Evolutionary conservation across 1,139 yeast genomes (phyloP).

Genomic region (Saccharomyces hybrid): DNA sequence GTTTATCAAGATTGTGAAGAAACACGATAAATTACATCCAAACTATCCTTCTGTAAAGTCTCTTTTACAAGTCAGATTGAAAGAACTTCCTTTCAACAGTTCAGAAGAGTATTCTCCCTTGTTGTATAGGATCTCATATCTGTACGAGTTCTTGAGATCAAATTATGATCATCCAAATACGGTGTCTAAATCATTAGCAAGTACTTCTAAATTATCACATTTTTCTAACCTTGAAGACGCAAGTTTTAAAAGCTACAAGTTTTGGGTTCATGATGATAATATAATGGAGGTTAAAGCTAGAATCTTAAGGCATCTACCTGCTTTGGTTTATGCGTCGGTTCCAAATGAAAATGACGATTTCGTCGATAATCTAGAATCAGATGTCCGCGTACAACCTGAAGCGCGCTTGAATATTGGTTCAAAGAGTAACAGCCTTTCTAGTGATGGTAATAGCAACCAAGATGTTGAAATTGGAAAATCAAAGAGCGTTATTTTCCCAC

Average conservation of each 20-base stretch:
- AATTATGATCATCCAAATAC: conserved; percentile 18
- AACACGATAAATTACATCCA: conserved; percentile 87
- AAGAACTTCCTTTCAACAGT: conserved; percentile 85
- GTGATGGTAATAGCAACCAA: conserved; percentile 33
- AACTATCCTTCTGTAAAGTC: conserved; percentile 77
- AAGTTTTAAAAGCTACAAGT: conserved; percentile 68
- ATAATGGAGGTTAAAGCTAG: conserved; percentile 95
- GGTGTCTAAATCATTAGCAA: conserved; percentile 26
- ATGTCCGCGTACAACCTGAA: conserved; percentile 23
- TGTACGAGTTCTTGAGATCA: conserved; percentile 67
- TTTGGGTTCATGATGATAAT: conserved; percentile 97
- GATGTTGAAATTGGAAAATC: conserved; percentile 28
- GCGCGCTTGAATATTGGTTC: conserved; percentile 19
- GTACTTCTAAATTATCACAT: conserved; percentile 27
- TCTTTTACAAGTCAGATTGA: conserved; percentile 76
- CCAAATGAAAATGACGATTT: conserved; percentile 31
- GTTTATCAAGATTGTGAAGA: conserved; percentile 86
- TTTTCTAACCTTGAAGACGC: conserved; percentile 20
- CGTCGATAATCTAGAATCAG: conserved; percentile 25
- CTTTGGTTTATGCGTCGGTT: conserved; percentile 59
- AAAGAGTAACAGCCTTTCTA: conserved; percentile 29
- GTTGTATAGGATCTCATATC: conserved; percentile 69
- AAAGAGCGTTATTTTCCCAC: conserved; percentile 18
- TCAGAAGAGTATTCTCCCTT: conserved; percentile 86
- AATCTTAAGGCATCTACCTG: conserved; percentile 87